phyloP scores from a whole-genome alignment of 768 basidiomycete genomes.

The Lactarius tabidus region DNA sequence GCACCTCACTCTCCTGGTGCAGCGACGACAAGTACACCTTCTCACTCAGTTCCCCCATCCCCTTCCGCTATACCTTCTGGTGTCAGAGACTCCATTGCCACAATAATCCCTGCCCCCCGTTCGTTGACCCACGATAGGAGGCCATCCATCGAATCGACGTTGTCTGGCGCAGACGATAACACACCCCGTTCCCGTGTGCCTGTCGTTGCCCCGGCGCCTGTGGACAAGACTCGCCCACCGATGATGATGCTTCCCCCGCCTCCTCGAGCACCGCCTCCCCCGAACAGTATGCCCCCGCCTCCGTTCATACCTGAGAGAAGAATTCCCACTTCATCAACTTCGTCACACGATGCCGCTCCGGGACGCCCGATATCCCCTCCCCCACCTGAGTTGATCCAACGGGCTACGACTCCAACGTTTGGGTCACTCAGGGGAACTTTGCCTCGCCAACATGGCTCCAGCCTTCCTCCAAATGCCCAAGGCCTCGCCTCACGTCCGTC shows the following conservation, averaged over 20 bases:
- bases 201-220: constrained; percentile 48
- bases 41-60: constrained; percentile 37
- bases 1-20: constrained; percentile 42
- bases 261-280: constrained; percentile 72
- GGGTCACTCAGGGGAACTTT: constrained; percentile 54
- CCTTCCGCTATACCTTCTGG: constrained; percentile 43
- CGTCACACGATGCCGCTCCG: constrained; percentile 61
- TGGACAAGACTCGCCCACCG: constrained; percentile 80
- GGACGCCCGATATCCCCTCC: constrained; percentile 91
- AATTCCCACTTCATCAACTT: constrained; percentile 40
- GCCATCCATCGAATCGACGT: constrained; percentile 67
- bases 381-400: constrained; percentile 86
- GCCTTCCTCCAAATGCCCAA: constrained; percentile 66
- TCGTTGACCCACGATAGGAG: constrained; percentile 57
- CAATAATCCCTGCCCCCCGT: constrained; percentile 47
- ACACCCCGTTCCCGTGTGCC: constrained; percentile 56
- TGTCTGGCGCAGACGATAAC: constrained; percentile 51
- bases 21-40: constrained; percentile 33
- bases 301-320: constrained; percentile 70
- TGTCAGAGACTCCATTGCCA: constrained; percentile 50
- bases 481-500: constrained; percentile 70
- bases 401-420: constrained; percentile 84
- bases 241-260: constrained; percentile 78
- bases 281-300: constrained; percentile 66
- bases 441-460: constrained; percentile 63